Evolutionary conservation across 164 flowering plant genomes (phyloP).

Genomic region (Annona squamosa): DNA sequence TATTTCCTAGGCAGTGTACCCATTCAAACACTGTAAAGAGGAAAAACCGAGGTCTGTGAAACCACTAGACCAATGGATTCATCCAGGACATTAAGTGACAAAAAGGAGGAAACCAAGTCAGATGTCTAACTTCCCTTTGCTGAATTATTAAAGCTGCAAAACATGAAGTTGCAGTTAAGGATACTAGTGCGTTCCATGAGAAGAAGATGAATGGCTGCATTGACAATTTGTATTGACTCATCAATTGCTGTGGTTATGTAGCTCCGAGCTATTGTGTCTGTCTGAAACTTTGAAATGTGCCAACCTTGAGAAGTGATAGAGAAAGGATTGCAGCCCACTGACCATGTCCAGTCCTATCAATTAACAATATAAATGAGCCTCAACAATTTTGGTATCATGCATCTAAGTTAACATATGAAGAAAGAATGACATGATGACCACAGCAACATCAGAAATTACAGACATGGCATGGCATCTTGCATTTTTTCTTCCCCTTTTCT

Average conservation of each 20-base stretch:
- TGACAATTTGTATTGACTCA: constrained; percentile 76
- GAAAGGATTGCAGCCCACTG: constrained; percentile 86
- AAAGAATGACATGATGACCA: background rate
- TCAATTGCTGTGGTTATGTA: constrained; percentile 85
- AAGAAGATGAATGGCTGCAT: constrained; percentile 76
- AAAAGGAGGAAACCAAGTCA: background rate
- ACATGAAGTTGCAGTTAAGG: constrained; percentile 31
- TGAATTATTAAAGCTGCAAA: background rate
- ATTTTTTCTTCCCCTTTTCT: background rate
- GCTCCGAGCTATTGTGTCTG: constrained; percentile 92
- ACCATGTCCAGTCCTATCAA: constrained; percentile 94
- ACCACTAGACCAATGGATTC: background rate
- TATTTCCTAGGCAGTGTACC: background rate
- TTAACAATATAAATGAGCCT: background rate
- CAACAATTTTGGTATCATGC: background rate
- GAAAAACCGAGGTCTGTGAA: background rate
- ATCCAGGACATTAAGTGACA: background rate
- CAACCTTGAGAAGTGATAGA: constrained; percentile 90
- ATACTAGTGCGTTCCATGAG: constrained; percentile 85
- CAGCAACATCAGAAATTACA: background rate
- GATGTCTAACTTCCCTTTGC: background rate
- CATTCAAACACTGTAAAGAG: background rate
- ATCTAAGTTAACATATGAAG: background rate
- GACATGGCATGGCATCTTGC: background rate
- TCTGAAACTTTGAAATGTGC: constrained; percentile 74